Evolutionary conservation across 768 basidiomycete genomes (phyloP).

Genomic region (Russula lepida): DNA sequence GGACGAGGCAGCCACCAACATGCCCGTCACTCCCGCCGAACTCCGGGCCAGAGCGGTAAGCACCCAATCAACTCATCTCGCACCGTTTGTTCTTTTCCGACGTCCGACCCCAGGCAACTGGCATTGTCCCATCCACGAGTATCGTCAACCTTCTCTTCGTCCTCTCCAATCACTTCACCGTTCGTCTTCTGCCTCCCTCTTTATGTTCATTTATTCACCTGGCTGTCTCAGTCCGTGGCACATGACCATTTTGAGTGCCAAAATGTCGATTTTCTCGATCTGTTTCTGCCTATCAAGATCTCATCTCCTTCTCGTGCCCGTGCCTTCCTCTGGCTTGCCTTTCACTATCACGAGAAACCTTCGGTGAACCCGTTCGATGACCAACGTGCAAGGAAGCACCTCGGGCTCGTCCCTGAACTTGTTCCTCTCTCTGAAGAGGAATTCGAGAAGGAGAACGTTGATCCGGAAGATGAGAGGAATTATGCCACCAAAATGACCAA

Average conservation of each 20-base stretch:
- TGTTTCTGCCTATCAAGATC: conserved; percentile 35
- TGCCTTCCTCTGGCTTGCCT: conserved; percentile 41
- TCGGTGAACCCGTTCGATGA: conserved; percentile 33
- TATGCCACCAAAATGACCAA: conserved; percentile 36
- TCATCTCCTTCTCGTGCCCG: conserved; percentile 36
- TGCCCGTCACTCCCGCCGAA: conserved; percentile 48
- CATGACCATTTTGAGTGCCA: conserved; percentile 32
- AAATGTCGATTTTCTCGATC: conserved; percentile 33
- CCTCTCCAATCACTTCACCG: conserved; percentile 45
- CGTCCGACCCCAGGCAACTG: conserved; percentile 32
- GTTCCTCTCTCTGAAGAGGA: conserved; percentile 27
- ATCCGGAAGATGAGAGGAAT: conserved; percentile 34
- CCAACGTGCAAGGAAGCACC: conserved; percentile 24
- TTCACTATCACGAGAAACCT: conserved; percentile 38
- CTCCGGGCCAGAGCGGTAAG: conserved; percentile 48
- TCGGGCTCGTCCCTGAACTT: conserved; percentile 27
- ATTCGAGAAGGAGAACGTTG: conserved; percentile 36
- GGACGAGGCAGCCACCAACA: conserved; percentile 34
- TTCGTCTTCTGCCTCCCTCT: conserved; percentile 23
- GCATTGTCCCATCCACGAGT: conserved; percentile 56
- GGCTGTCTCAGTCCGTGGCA: conserved; percentile 29
- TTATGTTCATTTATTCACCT: not conserved
- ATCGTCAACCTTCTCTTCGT: conserved; percentile 65
- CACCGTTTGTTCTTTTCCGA: conserved; percentile 6
- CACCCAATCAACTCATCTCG: not conserved